Conservation (phyloP, 768 basidiomycete species). For the Suillus discolor region DNA sequence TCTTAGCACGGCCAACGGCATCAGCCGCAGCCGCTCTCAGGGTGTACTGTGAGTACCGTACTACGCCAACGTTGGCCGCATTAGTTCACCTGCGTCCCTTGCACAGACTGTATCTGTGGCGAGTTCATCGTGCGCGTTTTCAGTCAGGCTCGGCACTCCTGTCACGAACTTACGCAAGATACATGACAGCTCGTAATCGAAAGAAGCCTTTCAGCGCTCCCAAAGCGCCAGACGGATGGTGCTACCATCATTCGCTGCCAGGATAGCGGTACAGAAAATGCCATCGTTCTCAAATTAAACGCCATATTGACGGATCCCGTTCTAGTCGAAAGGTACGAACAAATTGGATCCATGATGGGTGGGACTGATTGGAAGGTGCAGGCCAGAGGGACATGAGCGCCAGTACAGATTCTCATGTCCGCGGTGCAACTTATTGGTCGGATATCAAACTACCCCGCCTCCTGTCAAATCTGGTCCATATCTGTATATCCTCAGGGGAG, state of each 20-base stretch:
- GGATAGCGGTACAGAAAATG: conserved; percentile 56
- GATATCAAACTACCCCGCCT: conserved; percentile 78
- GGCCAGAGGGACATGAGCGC: conserved; percentile 69
- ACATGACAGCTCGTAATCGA: conserved; percentile 74
- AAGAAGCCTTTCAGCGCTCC: conserved; percentile 67
- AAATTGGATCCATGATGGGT: conserved; percentile 12
- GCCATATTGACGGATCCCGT: conserved; percentile 68
- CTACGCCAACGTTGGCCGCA: conserved; percentile 9
- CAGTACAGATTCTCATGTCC: conserved; percentile 69
- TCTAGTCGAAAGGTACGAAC: conserved; percentile 73
- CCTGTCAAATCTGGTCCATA: conserved; percentile 78
- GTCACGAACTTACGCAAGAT: conserved; percentile 8
- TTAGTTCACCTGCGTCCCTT: conserved; percentile 18
- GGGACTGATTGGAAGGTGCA: conserved; percentile 32
- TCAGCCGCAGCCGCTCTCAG: conserved; percentile 77
- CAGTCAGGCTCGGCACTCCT: neutral
- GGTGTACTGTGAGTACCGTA: conserved; percentile 70
- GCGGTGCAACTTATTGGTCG: conserved; percentile 49
- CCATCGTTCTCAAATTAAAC: conserved; percentile 86
- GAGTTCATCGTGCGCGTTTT: conserved; percentile 74
- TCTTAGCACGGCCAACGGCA: conserved; percentile 72
- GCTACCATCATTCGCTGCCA: conserved; percentile 80
- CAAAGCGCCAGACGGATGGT: conserved; percentile 74
- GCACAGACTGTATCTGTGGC: conserved; percentile 81
- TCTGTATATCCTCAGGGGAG: conserved; percentile 79